Conservation (phyloP, 2,329 filamentous ascomycete genomes). For the Davidsoniella eucalypti region DNA sequence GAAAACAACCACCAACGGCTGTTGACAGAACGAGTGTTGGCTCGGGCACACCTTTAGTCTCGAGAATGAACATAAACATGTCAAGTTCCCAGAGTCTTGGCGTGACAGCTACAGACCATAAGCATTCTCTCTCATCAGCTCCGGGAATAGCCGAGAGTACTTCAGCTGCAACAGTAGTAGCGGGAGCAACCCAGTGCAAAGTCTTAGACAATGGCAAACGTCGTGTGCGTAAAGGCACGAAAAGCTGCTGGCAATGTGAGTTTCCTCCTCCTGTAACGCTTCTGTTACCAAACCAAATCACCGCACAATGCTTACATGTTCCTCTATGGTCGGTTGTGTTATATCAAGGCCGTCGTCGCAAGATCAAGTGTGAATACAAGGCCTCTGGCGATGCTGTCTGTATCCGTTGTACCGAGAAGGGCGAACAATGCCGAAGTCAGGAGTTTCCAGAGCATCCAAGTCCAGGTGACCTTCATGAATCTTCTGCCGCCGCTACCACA, state of each 20-base stretch:
- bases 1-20: conserved; percentile 9
- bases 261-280: neutral
- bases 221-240: conserved; percentile 35
- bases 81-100: neutral
- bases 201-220: conserved; percentile 10
- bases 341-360: conserved; percentile 26
- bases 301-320: neutral
- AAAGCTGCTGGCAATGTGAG: conserved; percentile 44
- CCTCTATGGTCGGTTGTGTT: neutral
- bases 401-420: conserved; percentile 28
- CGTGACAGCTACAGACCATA: neutral
- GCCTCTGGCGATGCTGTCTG: conserved; percentile 26
- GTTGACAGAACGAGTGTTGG: neutral
- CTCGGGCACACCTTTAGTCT: too few species aligned
- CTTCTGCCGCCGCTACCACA: neutral
- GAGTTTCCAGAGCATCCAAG: conserved; percentile 24
- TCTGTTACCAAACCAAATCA: neutral
- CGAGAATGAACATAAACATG: too few species aligned
- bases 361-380: conserved; percentile 34
- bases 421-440: conserved; percentile 30
- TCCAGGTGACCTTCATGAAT: conserved; percentile 8
- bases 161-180: neutral
- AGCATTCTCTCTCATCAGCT: neutral
- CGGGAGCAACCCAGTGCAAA: neutral
- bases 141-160: neutral